Evolutionary conservation across 2,329 filamentous ascomycete genomes (phyloP).

Genomic region (Fusarium torulosum): DNA sequence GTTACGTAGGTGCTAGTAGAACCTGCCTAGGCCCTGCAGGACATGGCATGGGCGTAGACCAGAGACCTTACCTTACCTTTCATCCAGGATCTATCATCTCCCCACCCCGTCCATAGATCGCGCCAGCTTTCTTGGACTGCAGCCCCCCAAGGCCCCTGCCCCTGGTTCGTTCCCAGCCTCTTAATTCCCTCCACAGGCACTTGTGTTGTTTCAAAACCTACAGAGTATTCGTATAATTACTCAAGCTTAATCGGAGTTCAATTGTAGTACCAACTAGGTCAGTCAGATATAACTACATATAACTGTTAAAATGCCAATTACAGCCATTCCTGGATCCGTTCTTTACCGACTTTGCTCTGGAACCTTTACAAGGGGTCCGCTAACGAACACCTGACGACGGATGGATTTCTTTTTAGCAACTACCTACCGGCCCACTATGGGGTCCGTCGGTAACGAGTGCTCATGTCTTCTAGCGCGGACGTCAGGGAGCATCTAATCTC

Average conservation of each 20-base stretch:
- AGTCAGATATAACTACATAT: too few relatives aligned
- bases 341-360: constrained; percentile 14
- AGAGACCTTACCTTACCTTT: background rate
- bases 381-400: constrained; percentile 18
- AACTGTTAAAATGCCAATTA: background rate
- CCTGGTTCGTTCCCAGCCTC: constrained; percentile 31
- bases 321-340: constrained; percentile 3
- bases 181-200: constrained; percentile 4
- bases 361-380: constrained; percentile 8
- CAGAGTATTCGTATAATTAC: too few relatives aligned
- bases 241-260: too few relatives aligned
- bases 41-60: constrained; percentile 17
- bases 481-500: constrained; percentile 31
- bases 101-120: constrained; percentile 47
- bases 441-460: constrained; percentile 11
- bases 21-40: constrained; percentile 40
- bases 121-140: constrained; percentile 39
- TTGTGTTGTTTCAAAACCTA: background rate
- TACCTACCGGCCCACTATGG: constrained; percentile 38
- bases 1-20: constrained; percentile 26
- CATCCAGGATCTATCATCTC: constrained; percentile 42
- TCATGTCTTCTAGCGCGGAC: constrained; percentile 26
- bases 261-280: too few relatives aligned
- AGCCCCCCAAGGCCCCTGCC: constrained; percentile 17
- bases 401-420: constrained; percentile 13